phyloP scores from a whole-genome alignment of 2,329 filamentous ascomycete species.

The Domatiomyces globalis region DNA sequence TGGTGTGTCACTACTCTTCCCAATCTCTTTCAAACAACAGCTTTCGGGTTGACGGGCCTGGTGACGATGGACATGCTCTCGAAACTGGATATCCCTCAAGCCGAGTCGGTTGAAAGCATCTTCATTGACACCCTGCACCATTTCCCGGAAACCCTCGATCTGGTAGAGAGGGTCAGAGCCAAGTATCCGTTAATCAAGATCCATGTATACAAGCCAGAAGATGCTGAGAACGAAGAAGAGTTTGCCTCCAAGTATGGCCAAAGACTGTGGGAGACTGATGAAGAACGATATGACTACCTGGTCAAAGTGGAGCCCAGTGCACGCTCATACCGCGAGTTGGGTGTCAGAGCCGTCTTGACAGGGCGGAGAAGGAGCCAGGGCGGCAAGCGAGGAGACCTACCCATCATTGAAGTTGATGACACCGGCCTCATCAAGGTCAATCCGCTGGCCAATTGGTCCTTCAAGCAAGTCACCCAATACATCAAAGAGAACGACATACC shows the following conservation, averaged over 20 bases:
- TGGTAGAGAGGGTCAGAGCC: slow-evolving; percentile 59
- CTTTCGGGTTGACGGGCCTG: slow-evolving; percentile 67
- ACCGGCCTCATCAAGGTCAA: slow-evolving; percentile 93
- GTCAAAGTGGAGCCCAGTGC: slow-evolving; percentile 96
- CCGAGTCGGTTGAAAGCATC: slow-evolving; percentile 40
- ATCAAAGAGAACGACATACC: slow-evolving; percentile 75
- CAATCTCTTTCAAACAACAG: slow-evolving; percentile 73
- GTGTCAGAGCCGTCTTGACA: slow-evolving; percentile 81
- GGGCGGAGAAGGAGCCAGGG: slow-evolving; percentile 86
- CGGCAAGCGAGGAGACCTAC: slow-evolving; percentile 75
- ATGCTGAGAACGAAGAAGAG: slow-evolving; percentile 54
- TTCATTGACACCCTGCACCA: slow-evolving; percentile 78
- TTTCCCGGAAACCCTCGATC: slow-evolving; percentile 60
- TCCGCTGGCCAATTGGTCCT: slow-evolving; percentile 86
- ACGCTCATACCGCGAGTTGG: slow-evolving; percentile 73
- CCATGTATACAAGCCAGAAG: slow-evolving; percentile 80
- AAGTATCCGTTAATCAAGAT: slow-evolving; percentile 67
- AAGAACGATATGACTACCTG: slow-evolving; percentile 88
- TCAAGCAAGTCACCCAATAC: slow-evolving; percentile 78
- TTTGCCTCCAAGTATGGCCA: slow-evolving; percentile 74
- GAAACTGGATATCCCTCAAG: slow-evolving; percentile 34
- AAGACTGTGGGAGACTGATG: slow-evolving; percentile 68
- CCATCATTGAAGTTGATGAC: slow-evolving; percentile 87
- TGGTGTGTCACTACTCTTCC: slow-evolving; percentile 88
- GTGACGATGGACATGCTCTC: slow-evolving; percentile 61